A percentile compares a stretch with the other conserved stretches of the same genome.
phyloP scores from a whole-genome alignment of 345 rosid genomes.

The Pistacia vera region DNA sequence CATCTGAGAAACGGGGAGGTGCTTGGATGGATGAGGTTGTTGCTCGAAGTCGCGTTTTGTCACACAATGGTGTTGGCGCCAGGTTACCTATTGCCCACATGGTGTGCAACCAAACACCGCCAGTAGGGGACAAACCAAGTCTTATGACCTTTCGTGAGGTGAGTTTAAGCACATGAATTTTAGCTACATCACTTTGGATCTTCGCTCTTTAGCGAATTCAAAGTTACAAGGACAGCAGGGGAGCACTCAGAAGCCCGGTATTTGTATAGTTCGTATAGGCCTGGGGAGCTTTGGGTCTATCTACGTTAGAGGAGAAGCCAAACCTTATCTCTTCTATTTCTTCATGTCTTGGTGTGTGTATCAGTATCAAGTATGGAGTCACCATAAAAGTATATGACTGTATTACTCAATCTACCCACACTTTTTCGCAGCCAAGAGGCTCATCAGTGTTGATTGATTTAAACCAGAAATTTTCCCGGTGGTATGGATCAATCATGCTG shows the following conservation, averaged over 20 bases:
- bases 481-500: not conserved
- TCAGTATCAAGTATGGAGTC: not conserved
- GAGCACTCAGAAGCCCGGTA: not conserved
- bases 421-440: not conserved
- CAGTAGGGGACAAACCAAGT: constrained; percentile 89
- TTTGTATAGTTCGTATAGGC: not conserved
- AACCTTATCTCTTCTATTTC: no score
- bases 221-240: constrained; percentile 7
- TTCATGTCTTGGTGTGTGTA: not conserved
- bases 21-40: constrained; percentile 97
- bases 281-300: not conserved
- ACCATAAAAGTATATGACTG: not conserved
- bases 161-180: constrained; percentile 15
- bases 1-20: constrained; percentile 84
- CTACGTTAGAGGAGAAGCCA: not conserved
- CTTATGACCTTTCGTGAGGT: constrained; percentile 98
- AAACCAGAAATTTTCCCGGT: not conserved
- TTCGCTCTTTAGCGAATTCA: constrained; percentile 11
- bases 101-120: constrained; percentile 98
- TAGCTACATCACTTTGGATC: not conserved
- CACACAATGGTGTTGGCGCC: constrained; percentile 45
- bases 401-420: not conserved
- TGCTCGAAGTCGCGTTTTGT: constrained; percentile 71
- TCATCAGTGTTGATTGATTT: not conserved
- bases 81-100: constrained; percentile 89